Evolutionary conservation across 805 yeast species (phyloP), one percentile per base, ranked within the genome.

Genomic region (Hanseniaspora meyeri): DNA sequence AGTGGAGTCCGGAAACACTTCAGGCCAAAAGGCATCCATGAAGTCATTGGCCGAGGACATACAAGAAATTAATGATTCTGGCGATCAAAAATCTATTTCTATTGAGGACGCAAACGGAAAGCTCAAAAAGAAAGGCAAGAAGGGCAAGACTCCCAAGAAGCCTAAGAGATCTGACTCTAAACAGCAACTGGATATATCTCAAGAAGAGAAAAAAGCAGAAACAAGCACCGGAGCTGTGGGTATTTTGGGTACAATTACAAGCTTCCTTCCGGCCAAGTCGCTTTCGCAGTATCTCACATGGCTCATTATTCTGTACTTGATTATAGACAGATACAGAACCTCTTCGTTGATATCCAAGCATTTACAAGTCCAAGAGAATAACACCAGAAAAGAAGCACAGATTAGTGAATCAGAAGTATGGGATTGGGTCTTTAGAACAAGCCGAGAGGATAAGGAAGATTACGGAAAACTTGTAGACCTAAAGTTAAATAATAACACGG

Each of bases 1-100:
- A 0, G 79, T 86, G 60, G 95, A 86, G 63, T 85, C 78, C 59
- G 89, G 88, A 45, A 75, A 88, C 5, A 77, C 82, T 57, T 81
- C 82, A 43, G 95, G 93, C 0, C 95, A 86, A 66, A 81, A 78
- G 60, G 81, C 79, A 24, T 74, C 84, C 0, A 73, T 78, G 54
- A 61, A 58, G 5, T 70, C 74, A 1, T 61, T 83, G 65, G 68
- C 78, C 3, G 70, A 69, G 8, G 80, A 77, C 55, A 34, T 73
- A 14, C 55, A 51, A 45, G 27, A 27, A 1, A 4, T 51, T 2
- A n/a, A 20, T 20, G 50, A 45, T 10, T n/a, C 29, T 16, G 12
- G 27, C 31, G n/a, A 16, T 7, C 11, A 39, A 14, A 20, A 24
- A 14, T 4, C 14, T 6, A 31, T 17, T 10, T 14, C 19, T 3